Base-by-base conservation (phyloP, 106 monocot species). In the Allium fistulosum region DNA sequence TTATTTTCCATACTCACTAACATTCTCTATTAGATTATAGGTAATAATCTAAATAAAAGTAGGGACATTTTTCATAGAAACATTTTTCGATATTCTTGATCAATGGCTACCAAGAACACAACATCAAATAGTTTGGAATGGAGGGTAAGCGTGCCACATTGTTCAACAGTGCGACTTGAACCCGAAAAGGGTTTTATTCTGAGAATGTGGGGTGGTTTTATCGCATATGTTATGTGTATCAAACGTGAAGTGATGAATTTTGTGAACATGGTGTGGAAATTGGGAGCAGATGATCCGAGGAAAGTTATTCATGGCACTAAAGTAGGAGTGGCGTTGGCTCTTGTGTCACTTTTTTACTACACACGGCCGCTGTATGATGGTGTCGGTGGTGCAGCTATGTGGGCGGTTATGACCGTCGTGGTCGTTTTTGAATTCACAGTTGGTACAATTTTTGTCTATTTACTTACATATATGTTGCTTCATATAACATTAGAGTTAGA, bases 321-420 rank as follows among this genome's bases (percentile, higher is more conserved):
- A 61, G 87, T 87, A 0, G 83, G 87, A 16, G 17, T 81, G 4
- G 83, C 83, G 1, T 71, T 83, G 7, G 69, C 63, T 0, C 63
- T 87, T 18, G 87, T 87, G 0, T 83, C 87, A 5, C 45, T 83
- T 26, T 90, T 85, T 68, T 90, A 90, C 71, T 86, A 90, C 56
- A 71, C 67, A 0, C 69, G 85, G 60, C 80, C 85, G 0, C 53
- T 83, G 62, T 80, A 85, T 49, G 75, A 83, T 27, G 80, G 80
- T 0, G 66, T 80, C 7, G 80, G 85, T 17, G 82, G 85, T 27
- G 60, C 66, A 10, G 70, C 85, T 11, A 85, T 86, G 78, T 83
- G 85, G 90, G 80, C 83, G 1, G 61, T 86, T 45, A 78, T 86
- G 78, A 90, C 82, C 0, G 83, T 86, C 7, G 80, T 90, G 6